Evolutionary conservation across 2,329 filamentous ascomycete species (phyloP).

Genomic region (Daldinia sp.): DNA sequence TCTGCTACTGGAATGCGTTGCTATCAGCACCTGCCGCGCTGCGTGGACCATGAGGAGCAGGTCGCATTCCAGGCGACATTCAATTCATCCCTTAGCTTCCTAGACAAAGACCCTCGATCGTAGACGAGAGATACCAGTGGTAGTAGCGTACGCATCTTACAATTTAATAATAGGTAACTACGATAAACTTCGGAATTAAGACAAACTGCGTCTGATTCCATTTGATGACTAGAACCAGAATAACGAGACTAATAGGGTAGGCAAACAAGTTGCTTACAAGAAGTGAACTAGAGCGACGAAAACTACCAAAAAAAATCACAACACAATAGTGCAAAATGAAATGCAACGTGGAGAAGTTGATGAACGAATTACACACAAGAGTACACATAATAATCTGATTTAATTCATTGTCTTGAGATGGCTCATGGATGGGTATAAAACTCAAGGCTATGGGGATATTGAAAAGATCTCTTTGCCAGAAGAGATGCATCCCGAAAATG

Average conservation of each 20-base stretch:
- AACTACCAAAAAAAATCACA: background rate
- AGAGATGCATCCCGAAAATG: slow-evolving; percentile 42
- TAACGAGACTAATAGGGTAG: background rate
- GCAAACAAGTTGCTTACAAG: background rate
- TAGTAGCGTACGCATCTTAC: background rate
- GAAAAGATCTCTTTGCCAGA: slow-evolving; percentile 44
- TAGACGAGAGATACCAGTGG: background rate
- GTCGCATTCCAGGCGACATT: slow-evolving; percentile 38
- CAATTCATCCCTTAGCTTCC: slow-evolving; percentile 17
- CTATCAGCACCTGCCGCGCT: slow-evolving; percentile 3
- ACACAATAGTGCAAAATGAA: background rate
- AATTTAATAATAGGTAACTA: background rate
- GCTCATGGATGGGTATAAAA: slow-evolving; percentile 36
- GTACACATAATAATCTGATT: slow-evolving; percentile 11
- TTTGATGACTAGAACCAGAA: background rate
- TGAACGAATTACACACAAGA: background rate
- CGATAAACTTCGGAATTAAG: background rate
- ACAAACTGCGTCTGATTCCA: background rate
- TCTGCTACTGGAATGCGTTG: slow-evolving; percentile 37
- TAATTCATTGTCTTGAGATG: slow-evolving; percentile 36
- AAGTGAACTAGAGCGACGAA: background rate
- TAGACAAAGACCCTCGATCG: slow-evolving; percentile 16
- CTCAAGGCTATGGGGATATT: slow-evolving; percentile 23
- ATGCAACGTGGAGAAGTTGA: background rate
- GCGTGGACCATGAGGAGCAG: slow-evolving; percentile 1